Evolutionary conservation across 2,329 filamentous ascomycete species (phyloP).

Genomic region (Chrysoporthe cubensis): DNA sequence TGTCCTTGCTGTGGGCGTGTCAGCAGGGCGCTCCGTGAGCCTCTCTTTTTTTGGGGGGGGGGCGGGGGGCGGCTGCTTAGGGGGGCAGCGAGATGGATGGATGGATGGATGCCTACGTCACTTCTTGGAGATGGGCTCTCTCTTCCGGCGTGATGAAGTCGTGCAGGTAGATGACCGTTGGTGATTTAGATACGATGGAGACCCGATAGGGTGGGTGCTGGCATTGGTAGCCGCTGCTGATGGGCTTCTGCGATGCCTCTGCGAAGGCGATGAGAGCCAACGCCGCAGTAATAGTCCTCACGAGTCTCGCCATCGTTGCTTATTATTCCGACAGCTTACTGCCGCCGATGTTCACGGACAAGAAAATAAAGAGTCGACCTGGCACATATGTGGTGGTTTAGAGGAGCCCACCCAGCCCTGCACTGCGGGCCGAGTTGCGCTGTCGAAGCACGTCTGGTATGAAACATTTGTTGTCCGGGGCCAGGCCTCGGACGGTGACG

Average conservation of each 20-base stretch:
- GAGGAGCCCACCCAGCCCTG: neutral
- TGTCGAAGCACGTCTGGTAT: neutral
- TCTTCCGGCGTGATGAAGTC: constrained; percentile 44
- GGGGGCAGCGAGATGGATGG: neutral
- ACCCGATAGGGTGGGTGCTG: constrained; percentile 39
- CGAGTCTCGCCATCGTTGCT: constrained; percentile 1
- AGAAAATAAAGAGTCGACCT: neutral
- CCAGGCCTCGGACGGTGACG: neutral
- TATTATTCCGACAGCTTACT: neutral
- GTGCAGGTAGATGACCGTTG: constrained; percentile 45
- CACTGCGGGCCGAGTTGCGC: neutral
- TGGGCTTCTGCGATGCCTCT: constrained; percentile 33
- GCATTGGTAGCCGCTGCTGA: constrained; percentile 33
- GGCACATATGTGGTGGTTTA: neutral
- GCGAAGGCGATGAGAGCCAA: neutral
- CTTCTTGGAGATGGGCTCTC: constrained; percentile 37
- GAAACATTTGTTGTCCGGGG: neutral
- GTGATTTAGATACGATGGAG: constrained; percentile 42
- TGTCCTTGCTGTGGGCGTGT: constrained; percentile 37
- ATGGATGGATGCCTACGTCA: neutral
- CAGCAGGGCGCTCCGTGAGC: neutral
- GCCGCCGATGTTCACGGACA: neutral
- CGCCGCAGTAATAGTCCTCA: neutral
- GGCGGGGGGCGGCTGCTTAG: no score
- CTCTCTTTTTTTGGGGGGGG: neutral